These are phyloP conservation scores for Trametes sanguinea DNA, from an alignment of 768 basidiomycete genomes.

Conservation along the genomic window DNA sequence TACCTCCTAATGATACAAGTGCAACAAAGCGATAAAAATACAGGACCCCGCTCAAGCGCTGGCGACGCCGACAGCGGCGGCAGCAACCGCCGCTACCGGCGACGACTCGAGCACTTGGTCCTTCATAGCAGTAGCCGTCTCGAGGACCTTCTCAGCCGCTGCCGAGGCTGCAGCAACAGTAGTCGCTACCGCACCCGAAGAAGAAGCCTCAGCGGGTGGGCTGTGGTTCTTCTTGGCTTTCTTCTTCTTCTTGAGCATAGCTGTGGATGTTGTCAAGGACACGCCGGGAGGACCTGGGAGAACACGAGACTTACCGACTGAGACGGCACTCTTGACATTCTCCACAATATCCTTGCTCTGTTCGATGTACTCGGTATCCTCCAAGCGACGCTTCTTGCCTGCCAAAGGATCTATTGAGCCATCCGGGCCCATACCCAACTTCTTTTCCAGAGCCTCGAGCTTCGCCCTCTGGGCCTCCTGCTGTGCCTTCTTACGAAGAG, in stretches of 20 bases:
- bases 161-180: conserved; percentile 15
- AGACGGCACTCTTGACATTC: conserved; percentile 87
- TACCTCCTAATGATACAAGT: conserved; percentile 8
- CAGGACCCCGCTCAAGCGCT: conserved; percentile 13
- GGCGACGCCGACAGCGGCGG: conserved; percentile 17
- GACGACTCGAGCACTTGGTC: conserved; percentile 28
- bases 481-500: conserved; percentile 75
- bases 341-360: conserved; percentile 90
- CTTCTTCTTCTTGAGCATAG: conserved; percentile 76
- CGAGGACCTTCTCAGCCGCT: conserved; percentile 15
- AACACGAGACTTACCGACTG: conserved; percentile 57
- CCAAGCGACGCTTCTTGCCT: conserved; percentile 86
- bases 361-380: conserved; percentile 91
- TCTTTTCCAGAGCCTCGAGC: conserved; percentile 81
- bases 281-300: too few species aligned
- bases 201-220: conserved; percentile 20
- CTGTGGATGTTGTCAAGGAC: conserved; percentile 37
- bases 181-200: conserved; percentile 11
- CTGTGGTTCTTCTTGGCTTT: conserved; percentile 50
- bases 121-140: conserved; percentile 17
- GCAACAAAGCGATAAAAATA: conserved; percentile 1
- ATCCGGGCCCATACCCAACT: conserved; percentile 64
- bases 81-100: conserved; percentile 23
- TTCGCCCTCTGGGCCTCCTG: conserved; percentile 79
- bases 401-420: conserved; percentile 46